Base-by-base conservation (phyloP, 495 filamentous ascomycete genomes). In the Opeltia flavorubescens region DNA sequence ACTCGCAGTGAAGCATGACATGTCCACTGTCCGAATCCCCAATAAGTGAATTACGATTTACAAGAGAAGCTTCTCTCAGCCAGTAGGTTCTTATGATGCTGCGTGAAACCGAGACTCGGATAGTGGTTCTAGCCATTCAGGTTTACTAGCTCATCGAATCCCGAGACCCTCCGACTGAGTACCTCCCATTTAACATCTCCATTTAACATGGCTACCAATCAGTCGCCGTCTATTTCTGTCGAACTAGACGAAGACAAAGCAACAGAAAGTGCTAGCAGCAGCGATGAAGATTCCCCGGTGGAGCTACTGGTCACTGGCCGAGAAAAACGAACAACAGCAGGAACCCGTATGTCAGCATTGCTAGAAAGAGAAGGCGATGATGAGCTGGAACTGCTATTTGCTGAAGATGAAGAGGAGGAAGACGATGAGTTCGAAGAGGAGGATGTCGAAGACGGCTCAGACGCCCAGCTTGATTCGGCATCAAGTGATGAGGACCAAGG, bases 321-420 rank as follows among this genome's bases (percentile, higher is more conserved):
- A 53, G 74, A 74, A 46, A 84, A 81, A 61, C 84, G 89, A 58
- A 80, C 78, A 27, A 95, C 86, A 0, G 89, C 89, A 17, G 89
- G 89, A 40, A 87, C 81, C 50, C 77, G 86, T 51, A 80, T 95
- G 72, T 80, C 81, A 27, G 75, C 76, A 25, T 78, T 95, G 51
- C 67, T 95, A 38, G 80, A 81, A 20, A 81, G 78, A 51, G 83
- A 83, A 55, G 80, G 80, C 46, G 81, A 83, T 43, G 80, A 86
- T 39, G 84, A 87, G 43, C 72, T 86, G 27, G 80, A 88, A 42
- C 75, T 88, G 6, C 71, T 94, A 4, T 93, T 91, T 51, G 78
- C 82, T 50, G 85, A 93, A 64, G 81, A 87, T 49, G 84, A 91
- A 62, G 81, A 87, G 47, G 87, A 89, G 50, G 79, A 93, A 46